Percentiles rank a stretch among this genome's conserved stretches.
phyloP scores from a whole-genome alignment of 2,329 filamentous ascomycete species.

The Arthrinium puccinioides region DNA sequence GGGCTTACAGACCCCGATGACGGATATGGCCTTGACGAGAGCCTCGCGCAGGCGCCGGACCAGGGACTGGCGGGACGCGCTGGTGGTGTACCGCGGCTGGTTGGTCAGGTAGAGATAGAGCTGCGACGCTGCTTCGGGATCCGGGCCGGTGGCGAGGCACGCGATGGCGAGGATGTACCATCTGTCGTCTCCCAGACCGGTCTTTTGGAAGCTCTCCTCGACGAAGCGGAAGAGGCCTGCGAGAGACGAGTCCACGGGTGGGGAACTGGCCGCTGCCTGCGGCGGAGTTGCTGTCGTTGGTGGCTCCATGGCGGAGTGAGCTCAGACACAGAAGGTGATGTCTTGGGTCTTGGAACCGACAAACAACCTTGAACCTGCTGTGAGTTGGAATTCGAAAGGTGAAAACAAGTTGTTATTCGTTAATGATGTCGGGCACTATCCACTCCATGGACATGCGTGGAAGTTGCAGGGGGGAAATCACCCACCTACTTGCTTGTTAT shows the following conservation, averaged over 20 bases:
- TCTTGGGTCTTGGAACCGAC: too few relatives aligned
- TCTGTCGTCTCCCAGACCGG: conserved; percentile 9
- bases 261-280: too few relatives aligned
- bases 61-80: conserved; percentile 36
- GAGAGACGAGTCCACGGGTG: not conserved
- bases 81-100: conserved; percentile 35
- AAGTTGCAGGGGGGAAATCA: too few relatives aligned
- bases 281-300: too few relatives aligned
- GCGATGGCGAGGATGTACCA: conserved; percentile 22
- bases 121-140: conserved; percentile 41
- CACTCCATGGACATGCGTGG: too few relatives aligned
- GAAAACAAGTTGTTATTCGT: too few relatives aligned
- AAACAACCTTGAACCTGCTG: too few relatives aligned
- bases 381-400: too few relatives aligned
- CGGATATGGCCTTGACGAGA: conserved; percentile 48
- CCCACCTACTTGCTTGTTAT: too few relatives aligned
- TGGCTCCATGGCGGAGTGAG: too few relatives aligned
- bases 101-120: conserved; percentile 50
- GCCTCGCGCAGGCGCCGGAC: conserved; percentile 48
- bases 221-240: conserved; percentile 2
- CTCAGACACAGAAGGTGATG: too few relatives aligned
- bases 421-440: too few relatives aligned
- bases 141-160: conserved; percentile 39
- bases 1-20: conserved; percentile 57
- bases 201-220: conserved; percentile 2